Base-by-base conservation (phyloP, 1,284 basidiomycete species). In the Apiotrichum sp. region DNA sequence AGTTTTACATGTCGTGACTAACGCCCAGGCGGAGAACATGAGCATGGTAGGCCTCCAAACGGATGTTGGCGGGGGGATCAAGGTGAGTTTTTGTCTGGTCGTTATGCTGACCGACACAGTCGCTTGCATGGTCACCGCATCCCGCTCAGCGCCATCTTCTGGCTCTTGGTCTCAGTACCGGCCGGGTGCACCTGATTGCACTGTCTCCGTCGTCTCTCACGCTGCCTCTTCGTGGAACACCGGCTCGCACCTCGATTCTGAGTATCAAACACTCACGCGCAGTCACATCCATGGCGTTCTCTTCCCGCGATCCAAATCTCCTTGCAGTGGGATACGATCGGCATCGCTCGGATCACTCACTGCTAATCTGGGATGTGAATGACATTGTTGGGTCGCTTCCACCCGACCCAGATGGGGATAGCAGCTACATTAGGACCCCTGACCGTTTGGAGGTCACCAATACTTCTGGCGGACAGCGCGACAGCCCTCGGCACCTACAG, bases 291-390 rank as follows among this genome's bases (percentile, higher is more conserved):
- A 54, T 75, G n/a, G 59, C 68, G 6, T 77, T 74, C 59, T 72
- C 68, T 1, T 42, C 60, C 0, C 54, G 65, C 34, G 74, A 77
- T 55, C 66, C 70, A 6, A 64, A 67, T 44, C 68, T 72, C 46
- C 49, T 76, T 2, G 70, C 73, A 6, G 66, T 67, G 2, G 73
- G 71, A 3, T 68, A 71, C 48, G 75, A 77, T 50, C 60, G 70
- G 47, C 73, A 73, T 51, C 67, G 74, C 38, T 71, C 69, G n/a
- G 74, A 76, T 48, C 66, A 67, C 53, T 72, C 70, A 0, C 56
- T 77, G 3, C 61, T 72, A 16, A 69, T 77, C 9, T 77, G 75
- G 75, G 75, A 77, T 56, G 56, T 77, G 3, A 59, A 65, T 32
- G 69, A 70, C 34, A 65, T 65, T 33, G 45, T 73, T 14, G 43